phyloP scores from a whole-genome alignment of 2,329 filamentous ascomycete genomes.

The Aspergillus udagawae region DNA sequence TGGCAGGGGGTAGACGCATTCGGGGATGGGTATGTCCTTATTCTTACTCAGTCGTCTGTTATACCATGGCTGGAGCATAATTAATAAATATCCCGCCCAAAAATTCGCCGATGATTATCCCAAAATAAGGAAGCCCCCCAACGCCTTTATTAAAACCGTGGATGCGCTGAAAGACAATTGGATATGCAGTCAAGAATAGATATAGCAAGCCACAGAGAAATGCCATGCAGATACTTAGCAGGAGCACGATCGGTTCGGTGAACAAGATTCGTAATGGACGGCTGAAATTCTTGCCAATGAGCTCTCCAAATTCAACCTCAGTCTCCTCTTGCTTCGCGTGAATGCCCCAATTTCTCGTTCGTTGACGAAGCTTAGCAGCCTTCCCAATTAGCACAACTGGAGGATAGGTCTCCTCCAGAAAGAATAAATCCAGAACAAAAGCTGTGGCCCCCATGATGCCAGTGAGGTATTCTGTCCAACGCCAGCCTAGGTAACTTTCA shows the following conservation, averaged over 20 bases:
- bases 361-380: constrained; percentile 46
- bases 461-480: constrained; percentile 47
- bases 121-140: constrained; percentile 78
- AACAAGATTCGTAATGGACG: constrained; percentile 35
- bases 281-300: constrained; percentile 45
- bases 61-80: constrained; percentile 63
- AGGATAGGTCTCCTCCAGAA: constrained; percentile 51
- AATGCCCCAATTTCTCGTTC: constrained; percentile 54
- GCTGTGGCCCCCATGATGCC: constrained; percentile 48
- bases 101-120: constrained; percentile 71
- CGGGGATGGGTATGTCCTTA: constrained; percentile 53
- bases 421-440: constrained; percentile 29
- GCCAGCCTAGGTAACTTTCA: constrained; percentile 47
- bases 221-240: constrained; percentile 31
- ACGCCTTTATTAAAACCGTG: constrained; percentile 67
- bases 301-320: constrained; percentile 44
- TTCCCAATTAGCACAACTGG: constrained; percentile 51
- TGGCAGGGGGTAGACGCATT: constrained; percentile 53
- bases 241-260: constrained; percentile 35
- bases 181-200: constrained; percentile 33
- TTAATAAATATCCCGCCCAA: constrained; percentile 62
- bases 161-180: constrained; percentile 42
- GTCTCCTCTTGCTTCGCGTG: constrained; percentile 50
- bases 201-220: constrained; percentile 26
- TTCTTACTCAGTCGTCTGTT: constrained; percentile 65